These are phyloP conservation scores for Isatis tinctoria DNA, from an alignment of 345 rosid species.

Conservation along the genomic window DNA sequence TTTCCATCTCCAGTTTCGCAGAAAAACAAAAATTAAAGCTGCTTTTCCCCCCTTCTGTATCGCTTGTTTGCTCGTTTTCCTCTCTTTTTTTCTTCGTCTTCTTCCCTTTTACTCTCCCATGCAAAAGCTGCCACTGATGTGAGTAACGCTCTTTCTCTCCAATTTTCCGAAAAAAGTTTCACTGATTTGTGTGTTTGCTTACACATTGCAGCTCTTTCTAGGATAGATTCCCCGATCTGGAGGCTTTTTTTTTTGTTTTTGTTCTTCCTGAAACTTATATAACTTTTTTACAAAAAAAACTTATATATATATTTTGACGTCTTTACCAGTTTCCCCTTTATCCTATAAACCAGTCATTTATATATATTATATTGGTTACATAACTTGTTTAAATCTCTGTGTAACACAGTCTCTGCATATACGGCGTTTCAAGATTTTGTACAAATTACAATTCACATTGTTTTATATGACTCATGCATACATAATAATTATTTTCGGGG, in stretches of 20 bases:
- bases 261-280: too few relatives aligned
- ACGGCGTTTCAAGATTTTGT: background rate
- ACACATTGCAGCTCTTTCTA: conserved; percentile 20
- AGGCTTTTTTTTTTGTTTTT: background rate
- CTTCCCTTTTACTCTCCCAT: conserved; percentile 1
- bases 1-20: conserved; percentile 24
- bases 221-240: conserved; percentile 29
- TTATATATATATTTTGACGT: too few relatives aligned
- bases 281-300: too few relatives aligned
- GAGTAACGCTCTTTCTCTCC: conserved; percentile 18
- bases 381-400: background rate
- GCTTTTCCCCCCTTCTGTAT: background rate
- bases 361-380: background rate
- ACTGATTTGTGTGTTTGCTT: conserved; percentile 14
- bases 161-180: too few relatives aligned
- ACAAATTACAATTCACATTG: background rate
- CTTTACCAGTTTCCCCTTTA: background rate
- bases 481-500: background rate
- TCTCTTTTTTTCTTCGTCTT: conserved; percentile 11
- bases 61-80: background rate
- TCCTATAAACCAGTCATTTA: background rate
- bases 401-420: background rate
- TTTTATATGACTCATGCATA: background rate
- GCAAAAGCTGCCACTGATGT: conserved; percentile 34
- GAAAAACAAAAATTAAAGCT: conserved; percentile 20